Percentiles rank a stretch among this genome's conserved stretches.
Evolutionary conservation across 495 filamentous ascomycete genomes (phyloP).

Genomic region (Hypoxylon trugodes): DNA sequence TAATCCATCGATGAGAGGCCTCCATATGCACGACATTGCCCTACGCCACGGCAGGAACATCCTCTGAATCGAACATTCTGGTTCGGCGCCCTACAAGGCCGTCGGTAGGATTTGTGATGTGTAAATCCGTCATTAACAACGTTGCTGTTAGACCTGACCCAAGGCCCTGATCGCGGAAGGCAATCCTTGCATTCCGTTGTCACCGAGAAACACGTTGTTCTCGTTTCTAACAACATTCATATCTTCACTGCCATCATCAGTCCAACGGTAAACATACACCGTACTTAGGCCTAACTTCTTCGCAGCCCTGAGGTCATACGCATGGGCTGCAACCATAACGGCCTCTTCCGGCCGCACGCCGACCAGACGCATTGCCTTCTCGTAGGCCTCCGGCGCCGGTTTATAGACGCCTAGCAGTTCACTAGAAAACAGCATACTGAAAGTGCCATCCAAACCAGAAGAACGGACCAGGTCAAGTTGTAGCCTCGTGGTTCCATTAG

Average conservation of each 20-base stretch:
- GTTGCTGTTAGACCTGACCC: background rate
- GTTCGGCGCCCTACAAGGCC: conserved; percentile 21
- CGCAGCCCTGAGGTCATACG: conserved; percentile 60
- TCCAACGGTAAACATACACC: conserved; percentile 62
- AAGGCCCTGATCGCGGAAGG: conserved; percentile 21
- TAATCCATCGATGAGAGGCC: conserved; percentile 30
- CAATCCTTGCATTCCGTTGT: conserved; percentile 47
- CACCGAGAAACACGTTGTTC: conserved; percentile 58
- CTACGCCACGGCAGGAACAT: conserved; percentile 14
- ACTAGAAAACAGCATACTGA: conserved; percentile 63
- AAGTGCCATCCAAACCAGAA: conserved; percentile 50
- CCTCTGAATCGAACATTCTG: conserved; percentile 13
- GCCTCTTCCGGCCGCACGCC: conserved; percentile 55
- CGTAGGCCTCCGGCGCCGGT: conserved; percentile 55
- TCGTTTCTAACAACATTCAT: conserved; percentile 54
- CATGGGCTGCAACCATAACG: conserved; percentile 64
- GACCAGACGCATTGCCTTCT: conserved; percentile 55
- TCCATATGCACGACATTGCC: conserved; percentile 34
- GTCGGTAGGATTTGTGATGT: conserved; percentile 23
- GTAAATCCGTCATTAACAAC: conserved; percentile 6
- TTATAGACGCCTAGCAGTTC: conserved; percentile 59
- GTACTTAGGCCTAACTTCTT: conserved; percentile 57
- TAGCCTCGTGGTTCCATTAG: conserved; percentile 64
- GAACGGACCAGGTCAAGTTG: conserved; percentile 62
- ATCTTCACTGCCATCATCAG: conserved; percentile 62